phyloP scores from a whole-genome alignment of 805 yeast genomes.

The Yarrowia divulgata region DNA sequence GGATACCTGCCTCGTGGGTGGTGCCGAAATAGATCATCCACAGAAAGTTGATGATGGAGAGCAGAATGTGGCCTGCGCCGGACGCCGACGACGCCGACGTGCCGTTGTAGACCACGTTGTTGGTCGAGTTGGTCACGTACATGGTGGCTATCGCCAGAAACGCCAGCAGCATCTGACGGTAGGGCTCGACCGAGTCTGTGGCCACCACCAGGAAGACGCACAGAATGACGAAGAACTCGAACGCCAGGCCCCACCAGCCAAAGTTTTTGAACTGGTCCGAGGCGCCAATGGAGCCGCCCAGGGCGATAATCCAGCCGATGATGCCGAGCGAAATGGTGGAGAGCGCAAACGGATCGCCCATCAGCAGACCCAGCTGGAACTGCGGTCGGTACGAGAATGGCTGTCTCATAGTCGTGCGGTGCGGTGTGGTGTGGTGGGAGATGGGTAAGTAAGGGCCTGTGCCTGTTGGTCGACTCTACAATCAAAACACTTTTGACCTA shows the following conservation, averaged over 20 bases:
- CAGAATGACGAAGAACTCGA: slow-evolving; percentile 67
- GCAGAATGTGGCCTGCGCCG: slow-evolving; percentile 87
- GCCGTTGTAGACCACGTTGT: slow-evolving; percentile 73
- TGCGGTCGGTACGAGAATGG: slow-evolving; percentile 36
- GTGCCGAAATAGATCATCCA: slow-evolving; percentile 94
- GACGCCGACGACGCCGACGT: slow-evolving; percentile 79
- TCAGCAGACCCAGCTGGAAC: slow-evolving; percentile 53
- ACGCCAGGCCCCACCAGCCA: slow-evolving; percentile 97
- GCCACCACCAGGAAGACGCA: slow-evolving; percentile 62
- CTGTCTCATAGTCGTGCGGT: slow-evolving; percentile 23
- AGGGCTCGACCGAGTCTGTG: slow-evolving; percentile 69
- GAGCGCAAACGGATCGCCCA: slow-evolving; percentile 87
- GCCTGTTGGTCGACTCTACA: no score
- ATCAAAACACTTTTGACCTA: neutral
- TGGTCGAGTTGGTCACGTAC: slow-evolving; percentile 84
- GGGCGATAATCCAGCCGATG: slow-evolving; percentile 85
- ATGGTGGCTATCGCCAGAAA: slow-evolving; percentile 74
- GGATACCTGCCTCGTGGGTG: slow-evolving; percentile 85
- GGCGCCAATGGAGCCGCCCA: slow-evolving; percentile 82
- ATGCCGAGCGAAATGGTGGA: slow-evolving; percentile 69
- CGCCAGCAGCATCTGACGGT: slow-evolving; percentile 63
- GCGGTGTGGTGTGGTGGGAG: neutral
- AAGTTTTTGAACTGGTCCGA: slow-evolving; percentile 71
- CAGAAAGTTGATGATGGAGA: slow-evolving; percentile 79
- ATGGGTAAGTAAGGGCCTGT: neutral